Percentiles rank a stretch among this genome's conserved stretches.
phyloP scores from a whole-genome alignment of 129 eudicot species.

The Ambrosia artemisiifolia region DNA sequence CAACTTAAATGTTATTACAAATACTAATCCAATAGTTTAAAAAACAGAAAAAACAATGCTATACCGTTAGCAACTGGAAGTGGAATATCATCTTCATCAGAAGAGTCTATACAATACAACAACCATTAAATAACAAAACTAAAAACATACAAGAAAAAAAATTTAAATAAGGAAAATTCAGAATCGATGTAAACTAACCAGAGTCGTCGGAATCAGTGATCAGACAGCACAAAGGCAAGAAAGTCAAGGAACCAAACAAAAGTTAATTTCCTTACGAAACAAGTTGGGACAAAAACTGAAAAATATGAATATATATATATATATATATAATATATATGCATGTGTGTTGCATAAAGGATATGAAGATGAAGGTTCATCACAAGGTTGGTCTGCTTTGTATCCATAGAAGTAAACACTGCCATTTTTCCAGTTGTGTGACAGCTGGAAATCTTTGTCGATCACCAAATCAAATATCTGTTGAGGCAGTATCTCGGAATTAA shows the following conservation, averaged over 20 bases:
- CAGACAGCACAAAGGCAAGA: conserved; percentile 13
- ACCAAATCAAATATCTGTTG: conserved; percentile 82
- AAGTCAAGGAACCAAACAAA: conserved; percentile 45
- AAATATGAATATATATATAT: neutral
- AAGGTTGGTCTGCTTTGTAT: conserved; percentile 56
- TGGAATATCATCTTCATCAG: conserved; percentile 43
- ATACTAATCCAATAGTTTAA: neutral
- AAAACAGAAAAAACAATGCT: neutral
- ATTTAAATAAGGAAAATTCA: neutral
- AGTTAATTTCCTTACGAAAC: neutral
- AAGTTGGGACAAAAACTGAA: neutral
- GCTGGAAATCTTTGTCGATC: conserved; percentile 60
- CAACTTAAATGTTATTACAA: neutral
- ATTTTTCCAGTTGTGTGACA: conserved; percentile 77
- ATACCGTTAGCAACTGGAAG: conserved; percentile 50
- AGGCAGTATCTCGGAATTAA: conserved; percentile 55
- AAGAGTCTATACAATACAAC: conserved; percentile 35
- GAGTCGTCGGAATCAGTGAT: conserved; percentile 39
- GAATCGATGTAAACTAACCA: conserved; percentile 30
- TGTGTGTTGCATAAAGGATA: conserved; percentile 47
- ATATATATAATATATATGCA: neutral
- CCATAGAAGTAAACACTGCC: conserved; percentile 78
- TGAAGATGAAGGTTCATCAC: conserved; percentile 17
- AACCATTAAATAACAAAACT: neutral
- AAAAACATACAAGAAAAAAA: neutral